Percentiles rank a stretch among this genome's conserved stretches.
These are phyloP conservation scores for Vaccinium macrocarpon DNA, from an alignment of 148 eudicot genomes.

Conservation along the genomic window DNA sequence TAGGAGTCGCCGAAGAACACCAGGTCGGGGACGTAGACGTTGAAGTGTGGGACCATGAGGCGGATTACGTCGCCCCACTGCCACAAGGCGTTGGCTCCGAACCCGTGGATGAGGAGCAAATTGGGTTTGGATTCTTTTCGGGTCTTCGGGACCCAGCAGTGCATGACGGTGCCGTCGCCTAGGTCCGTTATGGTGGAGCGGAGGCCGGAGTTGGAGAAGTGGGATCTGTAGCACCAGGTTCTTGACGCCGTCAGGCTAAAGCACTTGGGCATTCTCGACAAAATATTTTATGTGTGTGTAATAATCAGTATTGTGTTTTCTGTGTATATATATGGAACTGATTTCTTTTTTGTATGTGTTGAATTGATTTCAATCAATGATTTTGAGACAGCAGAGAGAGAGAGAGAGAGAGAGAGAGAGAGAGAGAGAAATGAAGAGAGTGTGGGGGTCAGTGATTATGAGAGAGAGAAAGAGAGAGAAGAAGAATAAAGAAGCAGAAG, in stretches of 20 bases:
- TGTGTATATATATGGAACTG: neutral
- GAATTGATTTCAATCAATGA: neutral
- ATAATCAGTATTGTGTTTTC: too few species aligned
- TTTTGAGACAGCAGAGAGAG: neutral
- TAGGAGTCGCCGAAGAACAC: conserved; percentile 78
- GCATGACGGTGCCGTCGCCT: conserved; percentile 69
- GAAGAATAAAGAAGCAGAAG: neutral
- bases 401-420: neutral
- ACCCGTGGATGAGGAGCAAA: conserved; percentile 69
- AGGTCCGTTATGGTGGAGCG: conserved; percentile 52
- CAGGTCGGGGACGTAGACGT: conserved; percentile 81
- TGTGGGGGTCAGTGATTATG: neutral
- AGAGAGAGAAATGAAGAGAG: neutral
- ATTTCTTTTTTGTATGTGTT: neutral
- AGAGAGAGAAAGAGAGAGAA: neutral
- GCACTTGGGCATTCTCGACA: conserved; percentile 43
- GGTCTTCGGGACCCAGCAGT: conserved; percentile 76
- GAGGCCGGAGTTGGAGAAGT: conserved; percentile 60
- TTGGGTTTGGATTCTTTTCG: conserved; percentile 44
- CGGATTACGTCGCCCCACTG: conserved; percentile 51
- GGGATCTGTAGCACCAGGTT: conserved; percentile 38
- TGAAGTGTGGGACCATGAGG: conserved; percentile 45
- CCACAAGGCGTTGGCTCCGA: conserved; percentile 83
- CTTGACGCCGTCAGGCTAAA: conserved; percentile 54
- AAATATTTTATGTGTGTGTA: too few species aligned